Base-by-base conservation (phyloP, 1,284 basidiomycete species). In the Limonomyces culmigenus region DNA sequence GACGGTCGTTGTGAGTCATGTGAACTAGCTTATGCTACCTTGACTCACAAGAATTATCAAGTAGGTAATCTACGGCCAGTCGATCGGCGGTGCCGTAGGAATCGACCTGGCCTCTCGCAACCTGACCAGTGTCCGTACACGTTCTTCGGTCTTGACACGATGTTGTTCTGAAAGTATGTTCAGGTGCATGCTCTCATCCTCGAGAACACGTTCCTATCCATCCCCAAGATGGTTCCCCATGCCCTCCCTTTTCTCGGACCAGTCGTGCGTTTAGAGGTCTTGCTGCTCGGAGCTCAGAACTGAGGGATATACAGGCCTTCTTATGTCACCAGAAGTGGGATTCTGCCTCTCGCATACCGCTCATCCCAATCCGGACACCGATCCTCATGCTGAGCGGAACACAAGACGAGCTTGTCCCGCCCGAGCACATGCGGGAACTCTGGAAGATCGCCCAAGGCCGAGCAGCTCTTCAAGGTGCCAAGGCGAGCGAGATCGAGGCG, bases 41-140 rank as follows among this genome's bases (percentile, higher is more conserved):
- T 30, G 17, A 6, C 14, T 32, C 3, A 15, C 8, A 2, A 23
- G 19, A 2, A 19, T 29, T 6, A 8, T 27, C n/a, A 37, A 42
- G 17, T 39, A 79, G 76, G 61, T 87, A 32, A 54, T 92, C 0
- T 97, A 89, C 47, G 92, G 93, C 1, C 93, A 97, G 54, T 91
- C 85, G 5, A 87, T 98, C 19, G 93, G 93, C 12, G 92, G 92
- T n/a, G 92, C 92, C 0, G 91, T 97, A 2, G 70, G 84, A 11
- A 81, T 96, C 36, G 80, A 92, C 52, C 74, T 95, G 3, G 85
- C 85, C 0, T 78, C 75, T 38, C 68, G 71, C 27, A 92, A 92
- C 50, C 71, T 81, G 0, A 57, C 66, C 19, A 69, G 74, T 46
- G 83, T 81, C 39, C 34, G 56, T 51, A 32, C 36, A 29, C 3